Base-by-base conservation (phyloP, 805 yeast species). In the Cyberlindnera amylophila region DNA sequence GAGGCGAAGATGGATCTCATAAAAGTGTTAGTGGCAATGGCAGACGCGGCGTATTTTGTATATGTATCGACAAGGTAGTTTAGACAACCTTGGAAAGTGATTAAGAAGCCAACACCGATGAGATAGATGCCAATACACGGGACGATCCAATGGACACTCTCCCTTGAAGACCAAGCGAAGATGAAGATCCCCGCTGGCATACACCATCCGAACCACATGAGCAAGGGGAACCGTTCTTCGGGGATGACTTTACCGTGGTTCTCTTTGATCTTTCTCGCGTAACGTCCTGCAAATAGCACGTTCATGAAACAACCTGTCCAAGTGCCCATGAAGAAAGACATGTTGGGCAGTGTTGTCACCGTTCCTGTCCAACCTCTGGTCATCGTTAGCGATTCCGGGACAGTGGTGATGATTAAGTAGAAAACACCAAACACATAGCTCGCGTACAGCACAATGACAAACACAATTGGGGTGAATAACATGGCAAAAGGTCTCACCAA, bases 1-100 rank as follows among this genome's bases (percentile, higher is more conserved):
- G 79, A 82, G 24, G 78, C 86, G 59, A 78, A 72, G 5, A 71
- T 60, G 0, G 84, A 77, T 57, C 86, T 68, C 38, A 75, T 56
- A 43, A 80, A 74, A 1, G 85, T 76, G 49, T 79, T 78, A 6
- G 80, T 84, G 4, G 86, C 84, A 42, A 79, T 66, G 2, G 83
- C 82, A 12, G 82, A 74, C 2, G 86, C 86, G 8, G 84, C 77
- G 49, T 70, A 74, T 34, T 68, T 61, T 28, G 77, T 67, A 53
- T 77, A 79, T 35, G 82, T 67, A 57, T 81, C 86, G 38, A 81
- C 76, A 46, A 81, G 63, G 53, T 81, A 81, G 58, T 75, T 78
- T 38, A 80, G 60, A 46, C 77, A 71, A 7, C 82, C 79, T 50
- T 77, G 77, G 68, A 81, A 81, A 37, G 77, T 72, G 35, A 72